Evolutionary conservation across 192 early-diverging fungal species (phyloP), one percentile per base, ranked within the genome.

Genomic region (Pilobolus umbonatus): DNA sequence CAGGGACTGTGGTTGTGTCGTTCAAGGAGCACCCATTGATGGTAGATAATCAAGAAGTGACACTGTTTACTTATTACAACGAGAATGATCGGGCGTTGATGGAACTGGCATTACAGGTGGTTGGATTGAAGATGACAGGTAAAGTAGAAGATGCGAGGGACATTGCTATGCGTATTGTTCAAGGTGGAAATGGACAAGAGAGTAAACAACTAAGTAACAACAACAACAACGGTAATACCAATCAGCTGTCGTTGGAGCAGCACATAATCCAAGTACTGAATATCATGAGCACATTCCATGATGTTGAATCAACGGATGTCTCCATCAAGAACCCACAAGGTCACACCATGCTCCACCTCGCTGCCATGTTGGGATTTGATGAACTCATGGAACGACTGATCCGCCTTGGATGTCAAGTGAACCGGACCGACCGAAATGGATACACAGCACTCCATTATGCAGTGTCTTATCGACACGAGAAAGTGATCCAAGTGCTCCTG

Each of bases 11-110:
- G 28, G 74, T 77, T 15, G 75, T 77, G 2, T 61, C 72, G 7
- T 73, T 75, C 25, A 68, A 62, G 25, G 76, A 77, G 14, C 62
- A 69, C 15, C 55, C 64, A 2, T 38, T 69, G 5, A 48, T 65
- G 5, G 26, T 62, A 0, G 71, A 69, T 21, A 63, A 62, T 1
- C 68, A 67, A 43, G 68, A 70, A 29, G 71, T 71, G 14, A 61
- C 56, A 9, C 29, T 72, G 12, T 83, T 83, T 49, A 69, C 69
- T 8, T 84, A 81, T 28, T 64, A 75, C 32, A 76, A 82, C 51
- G 85, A 93, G 64, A 75, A 86, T 5, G 91, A 94, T 61, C 77
- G 85, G 46, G 84, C 87, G 34, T 71, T 94, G 65, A 82, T 90
- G 70, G 90, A 90, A 61, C 73, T 94, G 32, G 84, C 89, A 14